Base-by-base conservation (phyloP, 176 grass and related monocot species). In the Oryza brachyantha region DNA sequence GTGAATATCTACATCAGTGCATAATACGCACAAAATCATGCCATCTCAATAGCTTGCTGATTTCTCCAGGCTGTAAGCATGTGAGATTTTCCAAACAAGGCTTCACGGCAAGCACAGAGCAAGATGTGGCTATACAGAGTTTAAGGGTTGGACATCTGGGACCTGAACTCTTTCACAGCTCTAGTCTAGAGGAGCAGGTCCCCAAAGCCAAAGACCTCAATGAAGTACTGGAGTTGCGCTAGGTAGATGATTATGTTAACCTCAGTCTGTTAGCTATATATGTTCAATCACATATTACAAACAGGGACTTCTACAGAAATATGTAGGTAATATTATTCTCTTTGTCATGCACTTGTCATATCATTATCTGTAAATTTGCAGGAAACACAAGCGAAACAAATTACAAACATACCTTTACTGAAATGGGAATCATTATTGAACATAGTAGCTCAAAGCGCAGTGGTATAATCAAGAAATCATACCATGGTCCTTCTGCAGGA, bases 401-500 rank as follows among this genome's bases (percentile, higher is more conserved):
- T 74, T 54, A 22, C n/a, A 66, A n/a, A 2, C 69, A 88, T 86
- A 97, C 94, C 94, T 97, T 97, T 57, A 97, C 68, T 71, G 94
- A 97, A 77, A 97, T 97, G 5, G 94, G 94, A 87, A 97, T 97
- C 94, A 97, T 97, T 75, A 97, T 92, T 41, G 94, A 97, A 86
- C 94, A 97, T 46, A 97, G 84, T 37, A 97, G 85, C 81, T 97
- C 94, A 39, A 97, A 94, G 45, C 91, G 86, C 70, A 97, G 76
- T 2, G 89, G 91, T 70, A 97, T 94, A 75, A 97, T 83, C 87
- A 92, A 75, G 61, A 97, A 84, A 76, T 85, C 85, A 41, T 94
- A 97, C 94, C 94, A 97, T 73, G 77, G 77, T 84, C 76, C 89
- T 82, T 92, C 70, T 3, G 67, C 65, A 84, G 85, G 85, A 81